These are phyloP conservation scores for Priceomyces haplophilus DNA, from an alignment of 805 yeast genomes.

Conservation along the genomic window DNA sequence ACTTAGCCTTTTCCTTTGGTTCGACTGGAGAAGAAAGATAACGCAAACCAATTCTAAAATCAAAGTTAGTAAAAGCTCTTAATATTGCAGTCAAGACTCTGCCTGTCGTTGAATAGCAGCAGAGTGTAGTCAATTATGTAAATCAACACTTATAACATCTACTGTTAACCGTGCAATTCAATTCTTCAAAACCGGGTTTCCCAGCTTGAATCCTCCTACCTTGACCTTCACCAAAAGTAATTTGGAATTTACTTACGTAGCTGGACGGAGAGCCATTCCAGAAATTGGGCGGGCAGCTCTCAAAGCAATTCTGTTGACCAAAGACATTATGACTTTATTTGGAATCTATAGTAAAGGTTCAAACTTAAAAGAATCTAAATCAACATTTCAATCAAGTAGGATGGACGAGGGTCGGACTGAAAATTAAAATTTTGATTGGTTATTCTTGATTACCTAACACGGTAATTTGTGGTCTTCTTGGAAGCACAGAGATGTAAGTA, in stretches of 20 bases:
- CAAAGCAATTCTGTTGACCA: slow-evolving; percentile 43
- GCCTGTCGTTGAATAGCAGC: background rate
- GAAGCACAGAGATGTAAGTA: background rate
- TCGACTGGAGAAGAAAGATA: slow-evolving; percentile 67
- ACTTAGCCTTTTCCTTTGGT: slow-evolving; percentile 87
- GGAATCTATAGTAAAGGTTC: background rate
- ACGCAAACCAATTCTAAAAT: slow-evolving; percentile 57
- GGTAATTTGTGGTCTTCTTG: slow-evolving; percentile 13
- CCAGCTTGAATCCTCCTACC: background rate
- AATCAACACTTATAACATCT: no score
- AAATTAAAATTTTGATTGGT: slow-evolving; percentile 30
- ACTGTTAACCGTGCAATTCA: no score
- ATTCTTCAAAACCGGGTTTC: background rate
- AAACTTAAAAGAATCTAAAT: slow-evolving; percentile 2
- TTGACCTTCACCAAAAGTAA: background rate
- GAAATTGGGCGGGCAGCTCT: slow-evolving; percentile 42
- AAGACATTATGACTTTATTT: slow-evolving; percentile 28
- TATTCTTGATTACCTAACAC: slow-evolving; percentile 25
- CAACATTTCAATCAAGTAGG: slow-evolving; percentile 4
- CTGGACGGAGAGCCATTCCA: slow-evolving; percentile 40
- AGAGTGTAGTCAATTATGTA: no score
- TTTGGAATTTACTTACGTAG: slow-evolving; percentile 34
- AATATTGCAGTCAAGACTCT: no score
- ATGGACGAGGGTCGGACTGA: slow-evolving; percentile 19
- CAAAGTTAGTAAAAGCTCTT: slow-evolving; percentile 26